Evolutionary conservation across 108 stramenopile genomes (phyloP), one percentile per base, ranked within the genome.

Genomic region (Hondaea fermentalgiana): DNA sequence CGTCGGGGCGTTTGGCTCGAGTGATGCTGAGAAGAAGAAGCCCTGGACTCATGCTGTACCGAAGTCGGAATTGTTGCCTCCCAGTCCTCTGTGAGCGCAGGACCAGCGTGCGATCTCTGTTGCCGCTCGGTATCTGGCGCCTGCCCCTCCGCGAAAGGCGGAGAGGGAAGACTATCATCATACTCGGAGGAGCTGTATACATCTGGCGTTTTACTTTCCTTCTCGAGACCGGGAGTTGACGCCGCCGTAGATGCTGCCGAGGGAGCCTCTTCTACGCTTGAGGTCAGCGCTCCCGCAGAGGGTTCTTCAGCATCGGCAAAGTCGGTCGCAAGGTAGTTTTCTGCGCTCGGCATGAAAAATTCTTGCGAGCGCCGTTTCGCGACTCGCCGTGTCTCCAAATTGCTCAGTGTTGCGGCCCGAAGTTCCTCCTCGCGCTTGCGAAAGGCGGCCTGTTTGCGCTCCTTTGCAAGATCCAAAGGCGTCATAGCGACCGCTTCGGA

Each of bases 261-360:
- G 55, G 55, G 8, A 8, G 55, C 55, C 0, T 16, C 55, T 57
- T 57, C 55, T 16, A 8, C 55, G 64, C 42, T 69, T 23, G 64
- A 69, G 64, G 42, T 17, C 21, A 69, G 4, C 8, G 21, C 42
- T 14, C 55, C 16, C 55, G 8, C 14, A 8, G 16, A 57, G 55
- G 16, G 8, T 1, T 57, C 55, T 16, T 57, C 55, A 16, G 64
- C 25, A 8, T 69, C 64, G 25, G 64, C 64, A 17, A 42, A 69
- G 25, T 69, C 64, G 12, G 35, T 23, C 8, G 64, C 64, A 12
- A 83, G 51, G 23, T 83, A 53, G 23, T 83, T 83, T 53, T 2
- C 76, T 6, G 51, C 76, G 28, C 76, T 83, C 45, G 76, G 76
- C 51, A 53, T 83, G 76, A 83, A 83, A 53, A 83, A 83, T 23